phyloP scores from a whole-genome alignment of 768 basidiomycete genomes.

The Russula abietina region DNA sequence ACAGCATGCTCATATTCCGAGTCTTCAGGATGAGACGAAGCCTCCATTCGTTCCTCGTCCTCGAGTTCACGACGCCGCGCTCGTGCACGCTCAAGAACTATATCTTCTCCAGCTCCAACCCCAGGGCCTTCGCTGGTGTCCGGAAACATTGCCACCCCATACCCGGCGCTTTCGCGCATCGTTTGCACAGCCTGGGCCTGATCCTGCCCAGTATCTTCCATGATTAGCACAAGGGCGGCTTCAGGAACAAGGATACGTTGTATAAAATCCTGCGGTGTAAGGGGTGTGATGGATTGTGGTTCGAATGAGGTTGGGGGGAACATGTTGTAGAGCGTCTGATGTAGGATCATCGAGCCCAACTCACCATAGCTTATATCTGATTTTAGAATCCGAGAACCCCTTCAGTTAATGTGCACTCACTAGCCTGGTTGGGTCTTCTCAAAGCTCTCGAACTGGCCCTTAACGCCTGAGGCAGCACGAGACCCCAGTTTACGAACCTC shows the following conservation, averaged over 20 bases:
- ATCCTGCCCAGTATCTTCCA: conserved; percentile 56
- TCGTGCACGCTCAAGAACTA: conserved; percentile 41
- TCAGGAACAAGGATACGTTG: conserved; percentile 88
- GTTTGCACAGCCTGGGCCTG: conserved; percentile 49
- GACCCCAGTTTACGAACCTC: conserved; percentile 62
- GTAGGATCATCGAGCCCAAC: conserved; percentile 73
- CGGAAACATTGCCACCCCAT: conserved; percentile 84
- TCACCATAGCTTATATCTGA: conserved; percentile 66
- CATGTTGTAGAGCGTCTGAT: conserved; percentile 66
- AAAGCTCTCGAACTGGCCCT: conserved; percentile 72
- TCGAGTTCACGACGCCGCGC: conserved; percentile 38
- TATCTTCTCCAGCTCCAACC: conserved; percentile 38
- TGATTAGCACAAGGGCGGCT: conserved; percentile 73
- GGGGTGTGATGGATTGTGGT: conserved; percentile 49
- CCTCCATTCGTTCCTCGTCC: conserved; percentile 37
- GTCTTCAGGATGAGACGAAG: conserved; percentile 27
- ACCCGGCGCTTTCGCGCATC: conserved; percentile 69
- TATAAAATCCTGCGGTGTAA: conserved; percentile 71
- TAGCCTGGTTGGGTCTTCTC: conserved; percentile 85
- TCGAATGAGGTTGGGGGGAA: conserved; percentile 61
- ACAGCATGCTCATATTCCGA: background rate
- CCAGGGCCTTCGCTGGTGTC: conserved; percentile 41
- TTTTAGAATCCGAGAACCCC: background rate
- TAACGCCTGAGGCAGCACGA: conserved; percentile 58
- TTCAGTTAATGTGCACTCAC: conserved; percentile 42